phyloP scores from a whole-genome alignment of 2,329 filamentous ascomycete genomes.

The Colletotrichum sidae region DNA sequence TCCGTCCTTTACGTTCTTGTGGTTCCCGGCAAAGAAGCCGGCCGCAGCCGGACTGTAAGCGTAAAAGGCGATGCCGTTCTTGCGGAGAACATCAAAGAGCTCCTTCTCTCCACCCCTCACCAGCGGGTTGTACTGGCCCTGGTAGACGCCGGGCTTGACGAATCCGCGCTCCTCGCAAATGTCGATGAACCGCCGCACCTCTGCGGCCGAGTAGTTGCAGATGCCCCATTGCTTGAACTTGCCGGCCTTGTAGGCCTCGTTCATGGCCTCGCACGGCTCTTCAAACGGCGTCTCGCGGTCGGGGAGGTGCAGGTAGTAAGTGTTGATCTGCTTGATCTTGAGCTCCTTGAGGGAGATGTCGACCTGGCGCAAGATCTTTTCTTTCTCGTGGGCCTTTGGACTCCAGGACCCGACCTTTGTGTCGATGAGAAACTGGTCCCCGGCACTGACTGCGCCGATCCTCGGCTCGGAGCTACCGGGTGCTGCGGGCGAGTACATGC shows the following conservation, averaged over 20 bases:
- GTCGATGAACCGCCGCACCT: slow-evolving; percentile 55
- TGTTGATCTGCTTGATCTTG: slow-evolving; percentile 43
- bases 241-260: slow-evolving; percentile 53
- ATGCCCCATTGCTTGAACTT: slow-evolving; percentile 59
- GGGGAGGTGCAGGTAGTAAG: slow-evolving; percentile 58
- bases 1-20: slow-evolving; percentile 38
- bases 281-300: slow-evolving; percentile 56
- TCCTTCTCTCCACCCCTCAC: slow-evolving; percentile 54
- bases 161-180: slow-evolving; percentile 56
- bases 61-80: slow-evolving; percentile 56
- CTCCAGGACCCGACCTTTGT: slow-evolving; percentile 47
- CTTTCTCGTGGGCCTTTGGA: slow-evolving; percentile 44
- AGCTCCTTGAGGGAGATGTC: slow-evolving; percentile 47
- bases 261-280: slow-evolving; percentile 54
- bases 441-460: slow-evolving; percentile 44
- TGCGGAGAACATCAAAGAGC: slow-evolving; percentile 55
- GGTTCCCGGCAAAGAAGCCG: slow-evolving; percentile 35
- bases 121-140: slow-evolving; percentile 61
- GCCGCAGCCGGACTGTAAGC: slow-evolving; percentile 54
- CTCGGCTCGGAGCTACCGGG: slow-evolving; percentile 45
- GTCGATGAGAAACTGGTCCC: slow-evolving; percentile 47
- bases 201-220: slow-evolving; percentile 56
- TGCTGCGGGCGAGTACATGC: slow-evolving; percentile 45
- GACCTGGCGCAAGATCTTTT: slow-evolving; percentile 45
- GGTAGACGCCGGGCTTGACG: slow-evolving; percentile 57